Base-by-base conservation (phyloP, 2,329 filamentous ascomycete genomes). In the Diaporthe nobilis region DNA sequence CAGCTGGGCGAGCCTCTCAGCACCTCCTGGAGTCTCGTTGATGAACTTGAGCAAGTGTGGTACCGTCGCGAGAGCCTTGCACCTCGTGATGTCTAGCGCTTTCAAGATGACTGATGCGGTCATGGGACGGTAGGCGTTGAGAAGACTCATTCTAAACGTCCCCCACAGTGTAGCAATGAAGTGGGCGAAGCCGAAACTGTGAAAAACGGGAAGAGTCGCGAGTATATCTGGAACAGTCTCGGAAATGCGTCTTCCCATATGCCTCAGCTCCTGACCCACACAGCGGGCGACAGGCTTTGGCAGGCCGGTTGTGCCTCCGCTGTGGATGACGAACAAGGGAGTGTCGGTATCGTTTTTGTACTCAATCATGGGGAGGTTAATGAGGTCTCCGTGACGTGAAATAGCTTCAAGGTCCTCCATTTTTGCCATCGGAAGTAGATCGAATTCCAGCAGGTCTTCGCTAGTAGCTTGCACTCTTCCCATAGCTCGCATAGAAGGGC, bases 301-400 rank as follows among this genome's bases (percentile, higher is more conserved):
- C 13, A 74, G 53, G 4, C 72, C 72, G 12, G 72, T 74, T 15
- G 72, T 74, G 9, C 72, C 72, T n/a, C 72, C 72, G 12, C 51
- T 74, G 39, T 74, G 72, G 17, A 74, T 60, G 17, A 74, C 25
- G 22, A 68, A 51, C 5, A 53, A 25, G 13, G 63, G 63, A 31
- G 44, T 68, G 10, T 68, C 44, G 31, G 22, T 6, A 25, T 53
- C 28, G 17, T 68, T 13, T 8, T 68, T 51, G n/a, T 68, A 68
- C 17, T 68, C 47, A 5, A 39, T 3, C 1, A 17, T n/a, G 13
- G 63, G 47, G 10, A 53, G 47, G 31, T 53, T 8, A 22, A 68
- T 25, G 13, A 10, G 47, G 22, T 7, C 8, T 25, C 47, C 22
- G 3, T 9, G 15, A 1, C 63, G 51, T 9, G 72, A 44, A 17